Conservation (phyloP, 768 basidiomycete genomes). For the Zangia roseola region DNA sequence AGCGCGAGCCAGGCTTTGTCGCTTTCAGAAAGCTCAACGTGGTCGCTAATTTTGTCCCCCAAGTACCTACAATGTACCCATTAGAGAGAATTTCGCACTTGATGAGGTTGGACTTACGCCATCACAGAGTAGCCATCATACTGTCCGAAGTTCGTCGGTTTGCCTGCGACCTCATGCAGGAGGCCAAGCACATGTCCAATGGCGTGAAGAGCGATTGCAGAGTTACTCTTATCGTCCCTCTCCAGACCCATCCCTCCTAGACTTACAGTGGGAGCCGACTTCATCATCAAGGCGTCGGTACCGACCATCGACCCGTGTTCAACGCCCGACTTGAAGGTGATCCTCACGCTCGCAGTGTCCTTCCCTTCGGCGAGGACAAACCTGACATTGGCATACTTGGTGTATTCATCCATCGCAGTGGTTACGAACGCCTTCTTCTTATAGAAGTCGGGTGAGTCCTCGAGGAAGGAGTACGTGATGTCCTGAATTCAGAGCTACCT, state of each 20-base stretch:
- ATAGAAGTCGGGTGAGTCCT: neutral
- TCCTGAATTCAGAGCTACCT: neutral
- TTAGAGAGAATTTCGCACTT: neutral
- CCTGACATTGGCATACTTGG: neutral
- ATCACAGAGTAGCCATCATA: neutral
- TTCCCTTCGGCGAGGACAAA: neutral
- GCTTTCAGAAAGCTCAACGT: neutral
- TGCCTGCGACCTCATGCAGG: neutral
- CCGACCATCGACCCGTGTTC: neutral
- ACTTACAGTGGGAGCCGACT: neutral
- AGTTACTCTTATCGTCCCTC: neutral
- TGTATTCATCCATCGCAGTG: neutral
- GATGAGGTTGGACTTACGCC: neutral
- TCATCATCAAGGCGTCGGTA: neutral
- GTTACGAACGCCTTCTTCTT: neutral
- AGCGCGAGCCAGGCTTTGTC: slow-evolving; percentile 1
- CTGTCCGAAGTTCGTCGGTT: too few relatives aligned
- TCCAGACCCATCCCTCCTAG: neutral
- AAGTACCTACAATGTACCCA: neutral
- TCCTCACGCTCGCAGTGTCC: neutral
- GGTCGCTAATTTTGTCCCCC: neutral
- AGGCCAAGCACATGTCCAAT: slow-evolving; percentile 1
- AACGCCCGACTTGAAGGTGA: neutral
- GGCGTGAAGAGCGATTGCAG: neutral
- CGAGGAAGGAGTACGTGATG: neutral